Conservation (phyloP, 352 stramenopile species). For the Lagenidium sp. region DNA sequence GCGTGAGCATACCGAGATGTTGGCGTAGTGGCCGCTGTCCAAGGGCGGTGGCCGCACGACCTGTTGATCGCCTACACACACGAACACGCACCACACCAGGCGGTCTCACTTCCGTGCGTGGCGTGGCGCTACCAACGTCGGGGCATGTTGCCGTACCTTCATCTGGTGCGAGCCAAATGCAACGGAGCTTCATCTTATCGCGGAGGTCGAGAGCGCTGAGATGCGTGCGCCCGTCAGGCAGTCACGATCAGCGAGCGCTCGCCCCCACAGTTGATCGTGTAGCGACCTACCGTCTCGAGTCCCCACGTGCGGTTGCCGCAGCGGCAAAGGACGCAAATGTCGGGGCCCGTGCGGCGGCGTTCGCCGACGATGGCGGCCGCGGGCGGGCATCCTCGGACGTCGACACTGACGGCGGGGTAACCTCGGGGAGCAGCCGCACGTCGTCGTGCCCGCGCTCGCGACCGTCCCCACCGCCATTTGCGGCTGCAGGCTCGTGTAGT, state of each 20-base stretch:
- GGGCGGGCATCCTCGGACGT: too few relatives aligned
- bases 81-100: too few relatives aligned
- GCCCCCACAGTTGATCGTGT: too few relatives aligned
- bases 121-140: too few relatives aligned
- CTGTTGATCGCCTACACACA: constrained; percentile 34
- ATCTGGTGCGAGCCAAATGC: constrained; percentile 57
- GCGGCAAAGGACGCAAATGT: constrained; percentile 3
- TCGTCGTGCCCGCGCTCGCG: constrained; percentile 1
- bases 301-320: background rate
- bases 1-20: constrained; percentile 23
- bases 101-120: too few relatives aligned
- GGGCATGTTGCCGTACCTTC: constrained; percentile 46
- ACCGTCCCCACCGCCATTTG: too few relatives aligned
- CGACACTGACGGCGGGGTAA: background rate
- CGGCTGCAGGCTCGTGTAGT: too few relatives aligned
- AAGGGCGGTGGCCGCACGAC: constrained; percentile 42
- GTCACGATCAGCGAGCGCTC: background rate
- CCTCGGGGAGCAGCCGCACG: constrained; percentile 1
- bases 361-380: too few relatives aligned
- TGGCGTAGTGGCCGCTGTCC: constrained; percentile 54
- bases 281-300: too few relatives aligned
- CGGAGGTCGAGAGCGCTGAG: constrained; percentile 27
- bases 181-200: constrained; percentile 58
- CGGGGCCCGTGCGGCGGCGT: background rate
- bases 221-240: too few relatives aligned